Evolutionary conservation across 371 early-diverging fungal species (phyloP).

Genomic region (Nosema muscidifuracis): DNA sequence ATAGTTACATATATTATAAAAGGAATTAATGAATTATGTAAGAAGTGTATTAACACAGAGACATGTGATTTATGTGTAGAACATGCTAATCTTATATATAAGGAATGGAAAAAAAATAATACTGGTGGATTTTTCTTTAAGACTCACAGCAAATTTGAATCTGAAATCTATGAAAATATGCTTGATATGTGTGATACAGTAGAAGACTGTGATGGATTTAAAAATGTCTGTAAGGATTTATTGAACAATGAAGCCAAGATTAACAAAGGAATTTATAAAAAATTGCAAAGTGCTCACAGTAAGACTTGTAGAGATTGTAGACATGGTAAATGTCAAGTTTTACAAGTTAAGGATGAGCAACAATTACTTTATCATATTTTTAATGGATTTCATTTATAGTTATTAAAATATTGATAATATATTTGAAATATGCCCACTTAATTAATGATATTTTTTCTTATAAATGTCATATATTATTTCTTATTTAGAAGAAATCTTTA

Average conservation of each 20-base stretch:
- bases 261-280: conserved; percentile 10
- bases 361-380: background rate
- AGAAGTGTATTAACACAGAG: conserved; percentile 10
- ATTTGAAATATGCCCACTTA: too few relatives aligned
- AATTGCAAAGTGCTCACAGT: conserved; percentile 14
- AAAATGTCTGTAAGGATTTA: conserved; percentile 32
- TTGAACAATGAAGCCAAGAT: conserved; percentile 3
- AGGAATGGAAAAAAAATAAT: conserved; percentile 32
- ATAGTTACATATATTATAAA: conserved; percentile 5
- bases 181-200: conserved; percentile 23
- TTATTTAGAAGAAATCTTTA: too few relatives aligned
- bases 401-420: too few relatives aligned
- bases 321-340: background rate
- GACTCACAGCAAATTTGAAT: background rate
- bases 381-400: background rate
- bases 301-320: conserved; percentile 20
- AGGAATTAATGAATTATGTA: conserved; percentile 26
- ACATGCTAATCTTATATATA: conserved; percentile 26
- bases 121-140: conserved; percentile 13
- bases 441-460: too few relatives aligned
- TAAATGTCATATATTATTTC: too few relatives aligned
- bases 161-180: conserved; percentile 17
- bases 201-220: conserved; percentile 20
- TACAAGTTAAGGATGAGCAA: background rate
- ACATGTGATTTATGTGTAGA: conserved; percentile 27